Percentiles rank a stretch among this genome's conserved stretches.
Evolutionary conservation across 208 protist species (phyloP).

Genomic region (Phytomonas sp.): DNA sequence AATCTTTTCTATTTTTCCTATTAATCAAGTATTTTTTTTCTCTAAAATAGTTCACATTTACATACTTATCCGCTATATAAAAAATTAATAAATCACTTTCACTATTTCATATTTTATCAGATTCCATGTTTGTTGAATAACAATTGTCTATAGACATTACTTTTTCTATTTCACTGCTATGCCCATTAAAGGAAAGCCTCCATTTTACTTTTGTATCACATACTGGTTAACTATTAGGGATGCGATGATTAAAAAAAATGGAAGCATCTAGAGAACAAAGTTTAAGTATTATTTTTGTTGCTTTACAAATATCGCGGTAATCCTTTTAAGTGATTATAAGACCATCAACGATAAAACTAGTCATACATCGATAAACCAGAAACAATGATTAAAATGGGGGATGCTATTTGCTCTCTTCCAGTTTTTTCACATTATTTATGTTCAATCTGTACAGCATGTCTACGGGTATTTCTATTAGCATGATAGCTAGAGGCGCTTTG

Average conservation of each 20-base stretch:
- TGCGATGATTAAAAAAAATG: background rate
- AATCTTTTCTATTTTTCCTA: conserved; percentile 5
- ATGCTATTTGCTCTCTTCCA: background rate
- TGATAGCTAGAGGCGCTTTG: background rate
- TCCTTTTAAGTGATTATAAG: background rate
- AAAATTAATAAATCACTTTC: background rate
- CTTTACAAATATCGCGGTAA: background rate
- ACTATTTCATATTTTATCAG: background rate
- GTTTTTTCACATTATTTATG: background rate
- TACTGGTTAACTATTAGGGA: background rate
- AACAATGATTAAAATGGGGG: background rate
- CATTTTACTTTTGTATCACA: conserved; percentile 2
- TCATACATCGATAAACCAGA: background rate
- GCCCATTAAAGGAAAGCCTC: background rate
- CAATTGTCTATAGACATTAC: background rate
- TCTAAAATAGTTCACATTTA: background rate
- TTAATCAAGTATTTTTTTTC: background rate
- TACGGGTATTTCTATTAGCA: background rate
- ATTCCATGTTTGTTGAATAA: background rate
- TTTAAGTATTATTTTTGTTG: background rate
- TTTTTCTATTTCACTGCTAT: background rate
- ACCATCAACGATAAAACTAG: background rate
- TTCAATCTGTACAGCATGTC: background rate
- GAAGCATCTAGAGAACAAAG: background rate
- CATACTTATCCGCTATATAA: background rate